Evolutionary conservation across 2,329 filamentous ascomycete species (phyloP).

Genomic region (Colletotrichum tanaceti): DNA sequence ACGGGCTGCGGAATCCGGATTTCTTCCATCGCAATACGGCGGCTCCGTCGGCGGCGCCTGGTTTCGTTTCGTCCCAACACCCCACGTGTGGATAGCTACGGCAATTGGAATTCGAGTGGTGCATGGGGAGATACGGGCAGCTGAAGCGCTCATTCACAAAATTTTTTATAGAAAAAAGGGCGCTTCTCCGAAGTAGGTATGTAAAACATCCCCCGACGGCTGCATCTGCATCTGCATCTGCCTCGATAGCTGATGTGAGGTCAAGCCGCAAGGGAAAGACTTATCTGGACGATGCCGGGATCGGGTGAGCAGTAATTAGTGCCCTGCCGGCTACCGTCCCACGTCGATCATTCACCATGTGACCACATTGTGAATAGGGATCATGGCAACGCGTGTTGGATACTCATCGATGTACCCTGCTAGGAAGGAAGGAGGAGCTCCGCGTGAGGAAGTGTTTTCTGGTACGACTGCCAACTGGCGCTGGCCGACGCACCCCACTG

Average conservation of each 20-base stretch:
- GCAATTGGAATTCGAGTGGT: slow-evolving; percentile 24
- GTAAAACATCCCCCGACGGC: neutral
- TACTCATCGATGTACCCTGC: neutral
- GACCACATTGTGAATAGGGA: neutral
- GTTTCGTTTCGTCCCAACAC: slow-evolving; percentile 38
- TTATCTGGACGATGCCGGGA: slow-evolving; percentile 1
- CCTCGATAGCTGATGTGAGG: slow-evolving; percentile 7
- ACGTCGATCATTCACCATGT: too few relatives aligned
- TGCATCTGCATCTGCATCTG: neutral
- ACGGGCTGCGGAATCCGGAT: slow-evolving; percentile 6
- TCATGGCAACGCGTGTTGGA: neutral
- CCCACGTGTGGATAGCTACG: slow-evolving; percentile 32
- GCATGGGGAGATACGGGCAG: slow-evolving; percentile 5
- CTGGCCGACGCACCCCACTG: slow-evolving; percentile 22
- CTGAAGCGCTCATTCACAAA: slow-evolving; percentile 19
- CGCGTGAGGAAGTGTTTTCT: slow-evolving; percentile 9
- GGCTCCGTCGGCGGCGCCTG: slow-evolving; percentile 21
- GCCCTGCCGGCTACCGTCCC: neutral
- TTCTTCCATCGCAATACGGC: slow-evolving; percentile 4
- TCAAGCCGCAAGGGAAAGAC: slow-evolving; percentile 7
- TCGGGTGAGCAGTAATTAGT: neutral
- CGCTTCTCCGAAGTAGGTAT: neutral
- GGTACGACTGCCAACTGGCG: neutral
- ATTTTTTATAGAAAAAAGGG: neutral
- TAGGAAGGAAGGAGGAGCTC: neutral